Conservation (phyloP, 495 filamentous ascomycete genomes). For the Alectoria sarmentosa region DNA sequence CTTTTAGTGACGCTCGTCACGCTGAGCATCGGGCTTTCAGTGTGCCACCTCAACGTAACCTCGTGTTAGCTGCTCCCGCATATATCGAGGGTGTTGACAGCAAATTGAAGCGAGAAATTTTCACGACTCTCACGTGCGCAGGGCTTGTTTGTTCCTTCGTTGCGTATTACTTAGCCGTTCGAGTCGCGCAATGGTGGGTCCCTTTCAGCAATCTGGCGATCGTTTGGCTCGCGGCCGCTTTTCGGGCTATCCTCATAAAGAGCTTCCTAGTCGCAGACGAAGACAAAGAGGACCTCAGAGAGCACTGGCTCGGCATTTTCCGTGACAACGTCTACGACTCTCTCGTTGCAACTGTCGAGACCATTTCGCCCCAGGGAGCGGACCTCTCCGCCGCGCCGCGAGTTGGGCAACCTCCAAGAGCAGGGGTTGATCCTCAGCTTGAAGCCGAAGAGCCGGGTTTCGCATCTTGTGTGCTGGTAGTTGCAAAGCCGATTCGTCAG, state of each 20-base stretch:
- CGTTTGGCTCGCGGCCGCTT: not conserved
- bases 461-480: not conserved
- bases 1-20: conserved; percentile 1
- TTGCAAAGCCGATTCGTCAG: conserved; percentile 6
- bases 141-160: conserved; percentile 2
- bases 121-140: not conserved
- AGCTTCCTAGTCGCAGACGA: not conserved
- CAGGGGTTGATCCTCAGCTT: too few relatives aligned
- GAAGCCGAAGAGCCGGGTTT: too few relatives aligned
- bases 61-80: conserved; percentile 7
- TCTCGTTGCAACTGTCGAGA: conserved; percentile 8
- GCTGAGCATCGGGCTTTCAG: not conserved
- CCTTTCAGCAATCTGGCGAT: not conserved
- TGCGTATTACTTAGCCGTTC: conserved; percentile 2
- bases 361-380: too few relatives aligned
- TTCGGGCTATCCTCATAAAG: not conserved
- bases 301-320: conserved; percentile 10
- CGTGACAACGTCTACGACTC: conserved; percentile 2
- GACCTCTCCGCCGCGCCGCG: too few relatives aligned
- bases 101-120: too few relatives aligned
- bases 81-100: too few relatives aligned
- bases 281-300: not conserved
- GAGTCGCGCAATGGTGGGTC: conserved; percentile 13
- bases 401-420: too few relatives aligned
- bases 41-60: not conserved